Base-by-base conservation (phyloP, 306 rosid species). In the Medicago arabica region DNA sequence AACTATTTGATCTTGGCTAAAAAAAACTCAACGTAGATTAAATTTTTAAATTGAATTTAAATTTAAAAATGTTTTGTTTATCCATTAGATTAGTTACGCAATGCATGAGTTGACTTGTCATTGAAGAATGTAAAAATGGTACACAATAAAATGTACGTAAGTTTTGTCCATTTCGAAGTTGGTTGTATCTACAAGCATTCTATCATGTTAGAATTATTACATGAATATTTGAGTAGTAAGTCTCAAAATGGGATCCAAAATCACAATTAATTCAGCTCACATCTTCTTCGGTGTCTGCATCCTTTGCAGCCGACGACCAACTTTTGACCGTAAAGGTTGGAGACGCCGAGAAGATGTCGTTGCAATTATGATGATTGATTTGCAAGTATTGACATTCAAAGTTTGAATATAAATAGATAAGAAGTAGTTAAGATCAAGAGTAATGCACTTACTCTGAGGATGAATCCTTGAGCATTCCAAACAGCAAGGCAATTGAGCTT, bases 371-470 rank as follows among this genome's bases (percentile, higher is more conserved):
- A 64, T 64, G 40, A 15, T 64, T 61, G 53, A 38, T 64, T 51
- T 69, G 59, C 69, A 60, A 78, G 41, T 36, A 28, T 40, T 4
- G n/a, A 18, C 55, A 41, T 17, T 55, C 31, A 55, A 67, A 46
- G 21, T 28, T 60, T 57, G 25, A 60, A 69, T 58, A 49, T 28
- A 28, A 18, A 50, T 2, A 0, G n/a, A 68, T 25, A 36, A 34
- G 46, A 44, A 28, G 8, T 2, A 2, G 15, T 59, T 28, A 58
- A 40, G 46, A 28, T 66, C 3, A 75, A 76, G 72, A 77, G 14
- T 3, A 38, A 18, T n/a, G 68, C 17, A 84, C 93, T 88, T 87
- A 89, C 97, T 84, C 96, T 81, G 10, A 92, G 89, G 68, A 92
- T 77, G 84, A 60, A 89, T 21, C 75, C 85, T 46, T 88, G 88